Conservation (phyloP, 78 protist genomes). For the Chrysochromulina tobinii region DNA sequence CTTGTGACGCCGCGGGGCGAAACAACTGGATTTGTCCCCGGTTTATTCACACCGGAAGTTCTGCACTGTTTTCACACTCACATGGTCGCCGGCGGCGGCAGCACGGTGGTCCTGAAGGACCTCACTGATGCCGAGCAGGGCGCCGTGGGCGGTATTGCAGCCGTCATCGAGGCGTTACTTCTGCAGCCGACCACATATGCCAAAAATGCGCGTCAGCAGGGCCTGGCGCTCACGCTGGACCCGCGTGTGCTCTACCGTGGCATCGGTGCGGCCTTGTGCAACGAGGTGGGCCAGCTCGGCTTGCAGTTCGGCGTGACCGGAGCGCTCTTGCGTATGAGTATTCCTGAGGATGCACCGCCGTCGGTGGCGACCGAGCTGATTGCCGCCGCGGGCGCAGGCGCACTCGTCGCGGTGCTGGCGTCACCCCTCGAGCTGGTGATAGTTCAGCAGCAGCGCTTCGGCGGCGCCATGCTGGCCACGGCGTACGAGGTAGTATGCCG, state of each 20-base stretch:
- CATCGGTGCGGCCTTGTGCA: neutral
- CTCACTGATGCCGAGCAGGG: neutral
- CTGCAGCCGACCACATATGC: slow-evolving; percentile 33
- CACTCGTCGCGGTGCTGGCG: neutral
- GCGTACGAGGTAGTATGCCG: neutral
- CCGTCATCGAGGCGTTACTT: neutral
- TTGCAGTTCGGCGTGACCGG: slow-evolving; percentile 16
- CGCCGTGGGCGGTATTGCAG: neutral
- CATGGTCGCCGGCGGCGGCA: too few relatives aligned
- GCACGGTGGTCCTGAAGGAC: neutral
- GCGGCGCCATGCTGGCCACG: neutral
- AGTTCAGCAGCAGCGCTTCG: slow-evolving; percentile 32
- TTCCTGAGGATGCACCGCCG: too few relatives aligned
- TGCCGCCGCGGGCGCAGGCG: neutral
- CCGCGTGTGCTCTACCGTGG: slow-evolving; percentile 32
- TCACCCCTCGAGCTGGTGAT: slow-evolving; percentile 31
- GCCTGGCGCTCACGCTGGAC: neutral
- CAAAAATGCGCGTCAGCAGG: slow-evolving; percentile 25
- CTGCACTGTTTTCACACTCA: too few relatives aligned
- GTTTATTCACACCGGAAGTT: too few relatives aligned
- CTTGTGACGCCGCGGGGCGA: too few relatives aligned
- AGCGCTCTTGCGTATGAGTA: too few relatives aligned
- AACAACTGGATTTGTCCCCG: too few relatives aligned
- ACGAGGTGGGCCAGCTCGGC: slow-evolving; percentile 3
- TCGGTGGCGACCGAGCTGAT: too few relatives aligned